phyloP scores from a whole-genome alignment of 2,329 filamentous ascomycete species.

The Apiospora saccharicola region DNA sequence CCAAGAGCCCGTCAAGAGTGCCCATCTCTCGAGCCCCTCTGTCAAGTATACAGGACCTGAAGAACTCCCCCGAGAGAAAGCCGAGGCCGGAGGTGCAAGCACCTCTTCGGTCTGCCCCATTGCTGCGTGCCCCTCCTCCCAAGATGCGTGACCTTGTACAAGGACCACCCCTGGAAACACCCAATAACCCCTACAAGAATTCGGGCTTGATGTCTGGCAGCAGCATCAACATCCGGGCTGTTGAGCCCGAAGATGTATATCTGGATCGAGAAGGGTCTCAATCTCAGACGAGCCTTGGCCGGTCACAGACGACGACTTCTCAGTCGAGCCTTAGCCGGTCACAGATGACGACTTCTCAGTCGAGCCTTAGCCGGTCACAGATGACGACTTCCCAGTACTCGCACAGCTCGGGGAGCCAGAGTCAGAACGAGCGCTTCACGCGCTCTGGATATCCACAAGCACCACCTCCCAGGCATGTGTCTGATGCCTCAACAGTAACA shows the following conservation, averaged over 20 bases:
- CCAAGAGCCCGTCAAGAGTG: constrained; percentile 70
- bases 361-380: constrained; percentile 43
- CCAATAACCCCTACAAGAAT: constrained; percentile 56
- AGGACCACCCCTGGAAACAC: constrained; percentile 58
- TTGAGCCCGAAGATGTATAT: constrained; percentile 85
- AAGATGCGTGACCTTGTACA: constrained; percentile 85
- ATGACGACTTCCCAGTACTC: constrained; percentile 40
- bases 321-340: constrained; percentile 38
- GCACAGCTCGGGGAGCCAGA: constrained; percentile 51
- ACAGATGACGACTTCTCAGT: constrained; percentile 40
- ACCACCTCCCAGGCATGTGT: constrained; percentile 66
- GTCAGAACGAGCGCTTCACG: constrained; percentile 45
- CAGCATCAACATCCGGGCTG: constrained; percentile 62
- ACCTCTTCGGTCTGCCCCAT: constrained; percentile 60
- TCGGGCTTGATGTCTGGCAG: constrained; percentile 56
- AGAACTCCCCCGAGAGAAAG: constrained; percentile 81
- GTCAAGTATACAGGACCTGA: constrained; percentile 72
- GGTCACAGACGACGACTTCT: constrained; percentile 44
- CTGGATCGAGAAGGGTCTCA: constrained; percentile 63
- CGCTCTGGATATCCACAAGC: constrained; percentile 50
- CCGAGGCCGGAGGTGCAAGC: constrained; percentile 54
- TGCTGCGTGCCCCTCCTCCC: constrained; percentile 76
- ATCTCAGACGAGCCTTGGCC: constrained; percentile 31
- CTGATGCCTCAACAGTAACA: constrained; percentile 65
- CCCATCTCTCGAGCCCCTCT: constrained; percentile 71